Conservation (phyloP, 192 early-diverging fungal genomes). For the Funneliformis geosporum region DNA sequence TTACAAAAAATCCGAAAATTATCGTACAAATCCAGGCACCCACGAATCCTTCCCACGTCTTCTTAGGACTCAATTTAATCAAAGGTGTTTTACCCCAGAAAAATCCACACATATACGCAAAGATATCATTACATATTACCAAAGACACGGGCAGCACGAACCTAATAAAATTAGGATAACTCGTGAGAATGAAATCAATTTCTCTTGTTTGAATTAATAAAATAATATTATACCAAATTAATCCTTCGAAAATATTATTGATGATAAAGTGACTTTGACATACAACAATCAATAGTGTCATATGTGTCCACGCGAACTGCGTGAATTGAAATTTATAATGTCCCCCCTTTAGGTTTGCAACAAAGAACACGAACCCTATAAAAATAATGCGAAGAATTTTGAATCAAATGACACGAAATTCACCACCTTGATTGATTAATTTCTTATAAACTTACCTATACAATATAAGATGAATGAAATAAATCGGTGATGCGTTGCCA, state of each 20-base stretch:
- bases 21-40: conserved; percentile 86
- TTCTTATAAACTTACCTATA: conserved; percentile 54
- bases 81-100: conserved; percentile 88
- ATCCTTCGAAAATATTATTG: conserved; percentile 96
- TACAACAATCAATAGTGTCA: conserved; percentile 91
- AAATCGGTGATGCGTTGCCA: conserved; percentile 93
- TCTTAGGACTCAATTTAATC: conserved; percentile 95
- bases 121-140: conserved; percentile 95
- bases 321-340: conserved; percentile 94
- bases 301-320: conserved; percentile 98
- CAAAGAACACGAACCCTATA: conserved; percentile 87
- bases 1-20: conserved; percentile 81
- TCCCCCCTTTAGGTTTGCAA: conserved; percentile 88
- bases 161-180: conserved; percentile 26
- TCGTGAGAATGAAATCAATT: background rate
- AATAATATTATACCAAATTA: conserved; percentile 72
- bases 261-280: conserved; percentile 94
- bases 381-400: background rate
- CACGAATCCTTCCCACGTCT: conserved; percentile 97
- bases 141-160: conserved; percentile 87
- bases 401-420: background rate
- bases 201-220: background rate
- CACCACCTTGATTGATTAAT: background rate
- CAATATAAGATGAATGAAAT: conserved; percentile 90
- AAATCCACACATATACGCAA: conserved; percentile 94